A percentile compares a stretch with the other conserved stretches of the same genome.
Evolutionary conservation across 805 yeast species (phyloP).

Genomic region (Saccharomycopsis vini): DNA sequence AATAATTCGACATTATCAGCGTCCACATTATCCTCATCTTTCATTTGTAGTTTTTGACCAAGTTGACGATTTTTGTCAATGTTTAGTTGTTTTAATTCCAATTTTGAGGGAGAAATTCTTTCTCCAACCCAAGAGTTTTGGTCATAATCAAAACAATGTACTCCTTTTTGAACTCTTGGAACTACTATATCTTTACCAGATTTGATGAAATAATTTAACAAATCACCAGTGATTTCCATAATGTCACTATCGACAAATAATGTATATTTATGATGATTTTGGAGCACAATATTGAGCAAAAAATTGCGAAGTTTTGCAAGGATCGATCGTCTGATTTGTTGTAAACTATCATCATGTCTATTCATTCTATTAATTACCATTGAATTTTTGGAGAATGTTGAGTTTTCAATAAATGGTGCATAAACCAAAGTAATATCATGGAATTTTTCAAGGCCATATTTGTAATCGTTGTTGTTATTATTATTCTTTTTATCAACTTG

Average conservation of each 20-base stretch:
- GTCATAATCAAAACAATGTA: slow-evolving; percentile 26
- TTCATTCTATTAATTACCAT: slow-evolving; percentile 16
- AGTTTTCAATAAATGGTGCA: slow-evolving; percentile 31
- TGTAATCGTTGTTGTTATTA: not conserved
- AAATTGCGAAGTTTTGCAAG: slow-evolving; percentile 24
- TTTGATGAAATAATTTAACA: slow-evolving; percentile 23
- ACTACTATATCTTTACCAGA: slow-evolving; percentile 27
- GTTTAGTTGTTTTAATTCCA: slow-evolving; percentile 15
- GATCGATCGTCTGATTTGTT: slow-evolving; percentile 22
- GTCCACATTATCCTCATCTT: not conserved
- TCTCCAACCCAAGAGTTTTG: slow-evolving; percentile 29
- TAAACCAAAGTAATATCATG: slow-evolving; percentile 25
- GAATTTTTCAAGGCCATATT: slow-evolving; percentile 6
- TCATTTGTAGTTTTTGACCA: no score
- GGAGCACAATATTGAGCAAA: slow-evolving; percentile 21
- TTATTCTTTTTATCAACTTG: not conserved
- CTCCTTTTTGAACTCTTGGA: slow-evolving; percentile 24
- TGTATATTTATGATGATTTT: slow-evolving; percentile 23
- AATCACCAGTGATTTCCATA: slow-evolving; percentile 21
- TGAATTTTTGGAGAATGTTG: no score
- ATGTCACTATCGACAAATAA: slow-evolving; percentile 29
- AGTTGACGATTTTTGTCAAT: slow-evolving; percentile 6
- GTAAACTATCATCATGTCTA: slow-evolving; percentile 21
- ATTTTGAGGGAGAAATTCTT: slow-evolving; percentile 22
- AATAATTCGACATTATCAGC: not conserved